Base-by-base conservation (phyloP, 208 protist species). In the Borovskyia barvae region DNA sequence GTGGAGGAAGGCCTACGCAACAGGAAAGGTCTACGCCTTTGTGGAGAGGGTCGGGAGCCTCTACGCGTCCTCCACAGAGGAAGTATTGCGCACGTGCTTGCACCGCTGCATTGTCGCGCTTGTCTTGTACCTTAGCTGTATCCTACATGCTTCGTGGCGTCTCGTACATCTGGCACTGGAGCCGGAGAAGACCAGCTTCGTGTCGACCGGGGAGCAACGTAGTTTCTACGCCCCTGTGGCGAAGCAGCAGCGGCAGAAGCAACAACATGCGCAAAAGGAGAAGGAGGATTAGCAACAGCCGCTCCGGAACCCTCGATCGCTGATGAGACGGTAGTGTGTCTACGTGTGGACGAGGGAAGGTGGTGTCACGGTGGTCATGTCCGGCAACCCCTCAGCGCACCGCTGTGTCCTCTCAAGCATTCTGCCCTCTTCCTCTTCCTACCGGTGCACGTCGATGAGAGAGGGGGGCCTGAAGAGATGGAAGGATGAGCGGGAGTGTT, bases 131-230 rank as follows among this genome's bases (percentile, higher is more conserved):
- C 22, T 72, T 1, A 36, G 62, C 24, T 61, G 53, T 25, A 20
- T 41, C 28, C 35, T 63, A 28, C 67, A 75, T 43, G 65, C 66
- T 4, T 24, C 63, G 7, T 42, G 74, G n/a, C 72, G 77, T n/a
- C 11, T 77, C 5, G 56, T 35, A 4, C 61, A 58, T 1, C 20
- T 79, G 37, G 62, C 32, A 22, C 33, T 83, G 45, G 77, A 69
- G 30, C 55, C 54, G 36, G 77, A 83, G 51, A 72, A 77, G 56
- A 42, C 72, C 24, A n/a, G 37, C 8, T 39, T 83, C 12, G 47
- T 72, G 1, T 37, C 53, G 3, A 48, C 67, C 5, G 66, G 73
- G 37, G 8, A 52, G 22, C 69, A 82, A 50, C 50, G 63, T 11
- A 53, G 22, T 20, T 42, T n/a, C n/a, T n/a, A n/a, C n/a, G n/a